phyloP scores from a whole-genome alignment of 1,284 basidiomycete species.

The Ganoderma sinense region DNA sequence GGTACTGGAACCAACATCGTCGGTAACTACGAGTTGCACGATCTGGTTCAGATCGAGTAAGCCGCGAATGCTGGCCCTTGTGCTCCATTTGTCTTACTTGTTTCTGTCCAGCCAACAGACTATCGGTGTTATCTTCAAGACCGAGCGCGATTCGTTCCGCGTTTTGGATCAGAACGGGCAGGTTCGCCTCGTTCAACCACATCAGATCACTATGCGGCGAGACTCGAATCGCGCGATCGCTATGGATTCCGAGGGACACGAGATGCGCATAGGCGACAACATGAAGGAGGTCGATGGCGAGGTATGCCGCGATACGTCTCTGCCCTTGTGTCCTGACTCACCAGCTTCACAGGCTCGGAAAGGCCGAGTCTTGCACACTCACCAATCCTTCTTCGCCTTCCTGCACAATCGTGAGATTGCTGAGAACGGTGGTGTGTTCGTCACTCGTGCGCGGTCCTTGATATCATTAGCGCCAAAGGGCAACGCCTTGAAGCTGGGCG shows the following conservation, averaged over 20 bases:
- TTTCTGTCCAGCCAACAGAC: slow-evolving; percentile 75
- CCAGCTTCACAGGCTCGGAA: slow-evolving; percentile 69
- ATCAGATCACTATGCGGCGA: slow-evolving; percentile 93
- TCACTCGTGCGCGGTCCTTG: slow-evolving; percentile 83
- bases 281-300: slow-evolving; percentile 95
- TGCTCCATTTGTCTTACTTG: slow-evolving; percentile 19
- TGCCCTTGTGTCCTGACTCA: neutral
- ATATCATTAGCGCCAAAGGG: slow-evolving; percentile 88
- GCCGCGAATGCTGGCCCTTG: slow-evolving; percentile 37
- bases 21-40: slow-evolving; percentile 95
- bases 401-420: slow-evolving; percentile 90
- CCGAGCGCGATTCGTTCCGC: slow-evolving; percentile 94
- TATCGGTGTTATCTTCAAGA: slow-evolving; percentile 97
- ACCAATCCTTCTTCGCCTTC: slow-evolving; percentile 95
- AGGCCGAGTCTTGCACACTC: slow-evolving; percentile 94
- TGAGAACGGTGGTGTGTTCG: slow-evolving; percentile 95
- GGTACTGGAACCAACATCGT: slow-evolving; percentile 89
- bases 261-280: slow-evolving; percentile 86
- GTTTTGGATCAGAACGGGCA: slow-evolving; percentile 95
- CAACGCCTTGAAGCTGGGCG: slow-evolving; percentile 66
- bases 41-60: slow-evolving; percentile 96
- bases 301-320: slow-evolving; percentile 52
- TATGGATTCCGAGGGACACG: slow-evolving; percentile 89
- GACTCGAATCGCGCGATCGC: slow-evolving; percentile 89
- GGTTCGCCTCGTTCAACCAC: slow-evolving; percentile 89